Percentiles rank a stretch among this genome's conserved stretches.
Conservation (phyloP, 225 moss, liverwort and hornwort species). For the Neckera pumila region DNA sequence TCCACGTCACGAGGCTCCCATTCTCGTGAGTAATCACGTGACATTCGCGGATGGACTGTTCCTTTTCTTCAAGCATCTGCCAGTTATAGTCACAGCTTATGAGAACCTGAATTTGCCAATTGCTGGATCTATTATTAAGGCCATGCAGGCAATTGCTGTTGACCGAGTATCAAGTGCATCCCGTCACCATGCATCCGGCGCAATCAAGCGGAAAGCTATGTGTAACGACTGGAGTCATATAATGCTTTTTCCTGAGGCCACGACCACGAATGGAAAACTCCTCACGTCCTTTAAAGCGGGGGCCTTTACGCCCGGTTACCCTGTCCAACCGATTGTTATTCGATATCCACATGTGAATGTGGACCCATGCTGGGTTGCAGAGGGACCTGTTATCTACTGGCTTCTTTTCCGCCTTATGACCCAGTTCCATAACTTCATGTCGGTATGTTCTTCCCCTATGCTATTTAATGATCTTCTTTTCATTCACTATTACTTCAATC, state of each 20-base stretch:
- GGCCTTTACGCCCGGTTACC: constrained; percentile 77
- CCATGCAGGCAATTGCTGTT: constrained; percentile 95
- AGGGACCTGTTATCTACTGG: constrained; percentile 59
- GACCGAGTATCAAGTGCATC: constrained; percentile 64
- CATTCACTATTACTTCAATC: neutral
- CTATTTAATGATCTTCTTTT: neutral
- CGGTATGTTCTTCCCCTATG: constrained; percentile 39
- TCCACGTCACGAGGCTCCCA: constrained; percentile 70
- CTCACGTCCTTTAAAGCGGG: constrained; percentile 83
- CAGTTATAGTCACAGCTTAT: constrained; percentile 86
- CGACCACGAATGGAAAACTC: constrained; percentile 89
- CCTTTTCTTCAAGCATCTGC: constrained; percentile 83
- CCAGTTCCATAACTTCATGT: constrained; percentile 92
- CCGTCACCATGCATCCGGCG: constrained; percentile 76
- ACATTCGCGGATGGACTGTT: constrained; percentile 80
- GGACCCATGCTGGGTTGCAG: constrained; percentile 90
- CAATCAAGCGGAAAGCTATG: constrained; percentile 95
- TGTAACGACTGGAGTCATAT: constrained; percentile 98
- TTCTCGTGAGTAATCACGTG: constrained; percentile 83
- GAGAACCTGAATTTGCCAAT: constrained; percentile 79
- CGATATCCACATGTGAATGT: constrained; percentile 79
- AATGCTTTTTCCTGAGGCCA: constrained; percentile 96
- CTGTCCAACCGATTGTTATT: constrained; percentile 84
- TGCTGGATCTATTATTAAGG: constrained; percentile 81
- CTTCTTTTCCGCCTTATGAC: constrained; percentile 95